Evolutionary conservation across 2,329 filamentous ascomycete genomes (phyloP).

Genomic region (Apiospora hydei): DNA sequence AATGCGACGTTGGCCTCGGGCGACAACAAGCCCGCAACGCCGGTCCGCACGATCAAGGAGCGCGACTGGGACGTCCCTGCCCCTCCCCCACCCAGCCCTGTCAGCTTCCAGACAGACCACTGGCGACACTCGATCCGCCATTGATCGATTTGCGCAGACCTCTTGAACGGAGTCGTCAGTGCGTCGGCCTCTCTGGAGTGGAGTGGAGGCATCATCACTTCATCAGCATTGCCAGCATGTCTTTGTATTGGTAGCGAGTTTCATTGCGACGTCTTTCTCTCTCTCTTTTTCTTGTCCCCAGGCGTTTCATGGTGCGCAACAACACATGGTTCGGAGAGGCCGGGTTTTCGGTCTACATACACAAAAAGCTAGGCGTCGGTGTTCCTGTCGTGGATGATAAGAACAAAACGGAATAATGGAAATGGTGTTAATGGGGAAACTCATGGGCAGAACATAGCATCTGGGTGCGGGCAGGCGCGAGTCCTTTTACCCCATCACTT

Average conservation of each 20-base stretch:
- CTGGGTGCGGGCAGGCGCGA: background rate
- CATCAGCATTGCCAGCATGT: conserved; percentile 23
- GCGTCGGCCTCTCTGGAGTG: background rate
- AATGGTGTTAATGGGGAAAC: background rate
- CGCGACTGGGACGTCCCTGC: conserved; percentile 71
- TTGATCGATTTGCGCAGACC: conserved; percentile 33
- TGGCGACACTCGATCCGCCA: conserved; percentile 53
- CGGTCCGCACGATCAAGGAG: conserved; percentile 60
- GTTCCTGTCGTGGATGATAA: conserved; percentile 9
- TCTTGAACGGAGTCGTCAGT: background rate
- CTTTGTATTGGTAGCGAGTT: conserved; percentile 24
- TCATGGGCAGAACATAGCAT: conserved; percentile 5
- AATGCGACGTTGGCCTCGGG: conserved; percentile 58
- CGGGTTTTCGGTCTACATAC: conserved; percentile 19
- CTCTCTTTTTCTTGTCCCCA: background rate
- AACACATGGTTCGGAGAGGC: conserved; percentile 14
- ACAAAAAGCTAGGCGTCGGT: conserved; percentile 20
- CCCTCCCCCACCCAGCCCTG: conserved; percentile 69
- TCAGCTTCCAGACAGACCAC: conserved; percentile 65
- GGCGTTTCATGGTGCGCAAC: conserved; percentile 22
- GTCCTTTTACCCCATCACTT: conserved; percentile 18
- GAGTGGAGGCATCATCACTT: background rate
- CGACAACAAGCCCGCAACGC: conserved; percentile 50
- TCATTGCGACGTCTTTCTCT: conserved; percentile 9
- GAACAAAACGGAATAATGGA: conserved; percentile 17